Base-by-base conservation (phyloP, 2,329 filamentous ascomycete genomes). In the Pseudovirgaria hyperparasitica region DNA sequence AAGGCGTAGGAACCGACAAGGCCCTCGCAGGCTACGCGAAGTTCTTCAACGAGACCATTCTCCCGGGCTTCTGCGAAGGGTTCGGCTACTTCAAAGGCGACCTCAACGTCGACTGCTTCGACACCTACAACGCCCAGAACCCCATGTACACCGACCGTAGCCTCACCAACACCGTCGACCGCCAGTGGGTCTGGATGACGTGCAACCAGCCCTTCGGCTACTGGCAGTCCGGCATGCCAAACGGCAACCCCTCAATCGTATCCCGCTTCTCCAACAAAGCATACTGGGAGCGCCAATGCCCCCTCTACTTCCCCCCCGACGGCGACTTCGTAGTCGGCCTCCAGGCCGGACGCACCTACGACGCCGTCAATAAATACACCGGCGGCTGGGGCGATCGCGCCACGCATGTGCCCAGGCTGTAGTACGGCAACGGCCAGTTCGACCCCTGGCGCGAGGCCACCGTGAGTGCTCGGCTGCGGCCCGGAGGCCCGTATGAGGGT, bases 201-300 rank as follows among this genome's bases (percentile, higher is more conserved):
- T 76, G 72, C 56, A 75, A 76, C 41, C 67, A 76, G 43, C 70
- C 71, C n/a, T 63, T 70, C 31, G 63, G 54, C 29, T 70, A 62
- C 46, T 73, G 63, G 60, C 65, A 71, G 43, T 60, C 62, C 33
- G 64, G 63, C 12, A 66, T 67, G 5, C 68, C 70, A 1, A 24
- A 40, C 4, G 47, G 42, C 29, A 45, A 39, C 1, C 49, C 60
- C 3, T 57, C 54, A n/a, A 55, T 74, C 22, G 61, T 69, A 28
- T 70, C 66, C 10, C 60, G 65, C 14, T 50, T 70, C 6, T 55
- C 67, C 24, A 58, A 43, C 8, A 45, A 57, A 3, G 54, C 59
- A 1, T 76, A 74, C 52, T 71, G 53, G 46, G 58, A 67, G 40
- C 54, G 62, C 2, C 65, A 72, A 40, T 77, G 72, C 42, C 46